These are phyloP conservation scores for Backusella sp. DNA, from an alignment of 192 early-diverging fungal genomes.

Conservation along the genomic window DNA sequence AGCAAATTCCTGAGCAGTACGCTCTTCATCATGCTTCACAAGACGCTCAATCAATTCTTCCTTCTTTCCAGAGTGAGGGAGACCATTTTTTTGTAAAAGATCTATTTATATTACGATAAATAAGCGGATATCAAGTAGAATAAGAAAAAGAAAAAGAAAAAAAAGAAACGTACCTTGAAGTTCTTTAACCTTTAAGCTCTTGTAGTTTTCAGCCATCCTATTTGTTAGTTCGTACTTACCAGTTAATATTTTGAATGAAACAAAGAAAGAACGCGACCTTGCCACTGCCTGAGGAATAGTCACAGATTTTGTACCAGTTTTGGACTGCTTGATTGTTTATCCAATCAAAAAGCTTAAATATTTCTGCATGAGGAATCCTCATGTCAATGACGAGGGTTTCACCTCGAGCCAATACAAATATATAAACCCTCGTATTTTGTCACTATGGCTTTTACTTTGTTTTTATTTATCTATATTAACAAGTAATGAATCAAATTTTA, in stretches of 20 bases:
- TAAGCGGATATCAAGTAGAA: background rate
- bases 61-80: conserved; percentile 63
- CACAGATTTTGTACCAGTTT: background rate
- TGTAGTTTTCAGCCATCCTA: conserved; percentile 35
- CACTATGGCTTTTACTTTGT: background rate
- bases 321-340: background rate
- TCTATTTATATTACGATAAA: conserved; percentile 25
- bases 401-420: background rate
- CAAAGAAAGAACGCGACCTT: conserved; percentile 9
- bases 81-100: conserved; percentile 47
- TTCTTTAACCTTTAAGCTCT: conserved; percentile 51
- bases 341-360: background rate
- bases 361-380: background rate
- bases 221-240: background rate
- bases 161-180: conserved; percentile 37
- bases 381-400: background rate
- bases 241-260: background rate
- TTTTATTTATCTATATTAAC: too few relatives aligned
- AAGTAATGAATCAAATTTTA: too few relatives aligned
- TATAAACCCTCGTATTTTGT: background rate
- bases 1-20: conserved; percentile 36
- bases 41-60: conserved; percentile 63
- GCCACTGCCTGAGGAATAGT: background rate
- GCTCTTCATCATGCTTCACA: conserved; percentile 50
- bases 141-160: too few relatives aligned